A percentile compares a stretch with the other conserved stretches of the same genome.
Evolutionary conservation across 1,284 basidiomycete genomes (phyloP).

Genomic region (Ganoderma lucidum): DNA sequence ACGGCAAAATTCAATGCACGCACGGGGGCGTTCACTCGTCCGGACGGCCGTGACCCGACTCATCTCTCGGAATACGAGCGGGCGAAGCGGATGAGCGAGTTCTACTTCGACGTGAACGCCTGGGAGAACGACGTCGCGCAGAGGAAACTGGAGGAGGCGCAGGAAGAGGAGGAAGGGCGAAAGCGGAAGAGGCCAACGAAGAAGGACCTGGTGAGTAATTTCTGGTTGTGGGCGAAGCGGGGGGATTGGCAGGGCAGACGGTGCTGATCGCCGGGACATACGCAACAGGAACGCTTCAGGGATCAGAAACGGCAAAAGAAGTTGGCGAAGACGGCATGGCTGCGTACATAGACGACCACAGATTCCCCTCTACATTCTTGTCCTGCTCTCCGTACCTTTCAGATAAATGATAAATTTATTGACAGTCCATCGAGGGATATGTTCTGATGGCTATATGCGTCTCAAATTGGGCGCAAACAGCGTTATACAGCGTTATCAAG

Average conservation of each 20-base stretch:
- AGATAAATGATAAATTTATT: not conserved
- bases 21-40: slow-evolving; percentile 79
- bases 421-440: not conserved
- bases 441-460: not conserved
- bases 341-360: slow-evolving; percentile 63
- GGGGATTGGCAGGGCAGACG: slow-evolving; percentile 22
- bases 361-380: slow-evolving; percentile 2
- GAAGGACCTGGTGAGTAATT: slow-evolving; percentile 81
- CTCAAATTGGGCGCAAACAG: not conserved
- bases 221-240: slow-evolving; percentile 9
- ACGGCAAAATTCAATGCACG: slow-evolving; percentile 86
- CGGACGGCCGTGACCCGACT: slow-evolving; percentile 72
- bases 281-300: slow-evolving; percentile 83
- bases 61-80: slow-evolving; percentile 87
- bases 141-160: slow-evolving; percentile 60
- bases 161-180: slow-evolving; percentile 58
- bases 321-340: slow-evolving; percentile 88
- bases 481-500: not conserved
- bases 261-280: slow-evolving; percentile 28
- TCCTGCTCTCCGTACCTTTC: not conserved
- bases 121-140: slow-evolving; percentile 81
- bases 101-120: slow-evolving; percentile 86
- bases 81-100: slow-evolving; percentile 86
- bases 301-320: slow-evolving; percentile 88
- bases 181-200: slow-evolving; percentile 81